Evolutionary conservation across 345 rosid genomes (phyloP).

Genomic region (Lumnitzera littorea): DNA sequence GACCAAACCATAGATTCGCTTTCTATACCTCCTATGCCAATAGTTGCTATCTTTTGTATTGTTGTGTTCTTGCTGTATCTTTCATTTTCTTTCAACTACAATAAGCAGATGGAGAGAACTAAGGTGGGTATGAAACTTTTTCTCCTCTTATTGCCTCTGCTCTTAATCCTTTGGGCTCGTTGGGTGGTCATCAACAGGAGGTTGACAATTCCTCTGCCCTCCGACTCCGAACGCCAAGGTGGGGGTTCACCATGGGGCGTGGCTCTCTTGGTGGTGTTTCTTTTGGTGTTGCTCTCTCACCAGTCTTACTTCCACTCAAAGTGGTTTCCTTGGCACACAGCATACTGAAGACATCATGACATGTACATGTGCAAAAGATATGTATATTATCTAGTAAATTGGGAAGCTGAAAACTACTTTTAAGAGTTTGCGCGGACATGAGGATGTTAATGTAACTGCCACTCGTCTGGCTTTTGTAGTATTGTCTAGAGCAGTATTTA

Average conservation of each 20-base stretch:
- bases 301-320: slow-evolving; percentile 58
- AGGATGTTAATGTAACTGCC: too few relatives aligned
- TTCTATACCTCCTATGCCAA: slow-evolving; percentile 56
- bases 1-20: slow-evolving; percentile 38
- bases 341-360: background rate
- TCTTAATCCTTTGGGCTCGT: slow-evolving; percentile 36
- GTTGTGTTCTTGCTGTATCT: slow-evolving; percentile 37
- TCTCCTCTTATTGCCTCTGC: slow-evolving; percentile 49
- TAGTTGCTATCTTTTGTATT: slow-evolving; percentile 43
- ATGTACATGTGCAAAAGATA: too few relatives aligned
- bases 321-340: slow-evolving; percentile 38
- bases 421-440: too few relatives aligned
- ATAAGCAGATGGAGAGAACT: slow-evolving; percentile 35
- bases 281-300: slow-evolving; percentile 54
- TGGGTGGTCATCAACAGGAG: slow-evolving; percentile 21
- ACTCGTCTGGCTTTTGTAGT: too few relatives aligned
- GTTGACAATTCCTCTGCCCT: slow-evolving; percentile 18
- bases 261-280: slow-evolving; percentile 30
- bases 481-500: too few relatives aligned
- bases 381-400: too few relatives aligned
- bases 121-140: slow-evolving; percentile 42
- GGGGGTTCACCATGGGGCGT: slow-evolving; percentile 59
- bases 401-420: too few relatives aligned
- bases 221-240: slow-evolving; percentile 13
- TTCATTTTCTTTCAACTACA: slow-evolving; percentile 47